These are phyloP conservation scores for Backusella circina DNA, from an alignment of 192 early-diverging fungal genomes.

Conservation along the genomic window DNA sequence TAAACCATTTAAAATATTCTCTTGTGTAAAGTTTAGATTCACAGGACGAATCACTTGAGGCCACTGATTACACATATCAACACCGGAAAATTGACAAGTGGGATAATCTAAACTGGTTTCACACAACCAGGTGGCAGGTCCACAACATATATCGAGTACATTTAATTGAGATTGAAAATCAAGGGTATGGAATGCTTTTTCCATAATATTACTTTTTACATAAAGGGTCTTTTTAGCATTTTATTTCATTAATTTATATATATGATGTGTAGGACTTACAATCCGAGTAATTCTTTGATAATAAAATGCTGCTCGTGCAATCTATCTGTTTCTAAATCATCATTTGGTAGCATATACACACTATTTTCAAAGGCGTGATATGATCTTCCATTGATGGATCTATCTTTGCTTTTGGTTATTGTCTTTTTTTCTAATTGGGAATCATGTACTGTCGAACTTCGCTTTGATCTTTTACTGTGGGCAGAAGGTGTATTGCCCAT, in stretches of 20 bases:
- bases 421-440: constrained; percentile 1
- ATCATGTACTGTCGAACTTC: neutral
- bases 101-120: constrained; percentile 28
- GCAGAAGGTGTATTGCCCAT: neutral
- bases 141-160: constrained; percentile 24
- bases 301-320: constrained; percentile 26
- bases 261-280: neutral
- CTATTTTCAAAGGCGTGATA: constrained; percentile 18
- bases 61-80: constrained; percentile 26
- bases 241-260: neutral
- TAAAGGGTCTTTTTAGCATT: neutral
- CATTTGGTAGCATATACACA: constrained; percentile 15
- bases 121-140: constrained; percentile 27
- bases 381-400: constrained; percentile 13
- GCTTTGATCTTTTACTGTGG: neutral
- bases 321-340: constrained; percentile 22
- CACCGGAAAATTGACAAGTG: constrained; percentile 24
- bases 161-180: constrained; percentile 20
- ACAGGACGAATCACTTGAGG: constrained; percentile 26
- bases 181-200: constrained; percentile 9
- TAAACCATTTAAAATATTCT: constrained; percentile 18
- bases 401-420: neutral
- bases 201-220: constrained; percentile 24
- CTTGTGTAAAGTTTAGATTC: constrained; percentile 19
- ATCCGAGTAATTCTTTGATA: constrained; percentile 24